These are phyloP conservation scores for Ramaria rubella DNA, from an alignment of 768 basidiomycete genomes.

Conservation along the genomic window DNA sequence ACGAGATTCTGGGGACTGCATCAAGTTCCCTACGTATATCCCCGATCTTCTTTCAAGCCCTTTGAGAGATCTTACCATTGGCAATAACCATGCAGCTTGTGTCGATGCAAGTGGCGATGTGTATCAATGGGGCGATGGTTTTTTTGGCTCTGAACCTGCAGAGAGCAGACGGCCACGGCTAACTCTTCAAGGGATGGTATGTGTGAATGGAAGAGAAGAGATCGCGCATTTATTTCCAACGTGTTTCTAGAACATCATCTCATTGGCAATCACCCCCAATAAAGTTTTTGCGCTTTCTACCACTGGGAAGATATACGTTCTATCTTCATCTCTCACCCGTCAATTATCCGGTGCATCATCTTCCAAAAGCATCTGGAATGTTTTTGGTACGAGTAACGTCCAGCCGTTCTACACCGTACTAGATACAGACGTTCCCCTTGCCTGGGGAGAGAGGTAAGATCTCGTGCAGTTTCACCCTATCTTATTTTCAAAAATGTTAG, in stretches of 20 bases:
- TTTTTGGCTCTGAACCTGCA: conserved; percentile 32
- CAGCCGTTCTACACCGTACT: conserved; percentile 40
- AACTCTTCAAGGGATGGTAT: conserved; percentile 61
- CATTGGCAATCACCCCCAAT: conserved; percentile 31
- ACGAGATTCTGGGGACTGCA: conserved; percentile 29
- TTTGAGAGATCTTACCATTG: conserved; percentile 64
- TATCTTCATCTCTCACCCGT: conserved; percentile 45
- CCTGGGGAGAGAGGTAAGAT: conserved; percentile 60
- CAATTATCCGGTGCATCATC: conserved; percentile 40
- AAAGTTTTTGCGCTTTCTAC: conserved; percentile 73
- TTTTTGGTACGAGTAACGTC: conserved; percentile 22
- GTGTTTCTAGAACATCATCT: conserved; percentile 53
- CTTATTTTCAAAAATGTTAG: conserved; percentile 29
- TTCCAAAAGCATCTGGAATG: conserved; percentile 7
- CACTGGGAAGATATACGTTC: conserved; percentile 66
- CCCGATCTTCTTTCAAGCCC: conserved; percentile 62
- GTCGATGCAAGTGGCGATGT: conserved; percentile 76
- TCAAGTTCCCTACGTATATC: conserved; percentile 45
- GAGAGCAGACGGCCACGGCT: conserved; percentile 34
- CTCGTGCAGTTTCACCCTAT: not conserved
- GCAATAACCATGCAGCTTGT: conserved; percentile 62
- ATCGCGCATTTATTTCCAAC: not conserved
- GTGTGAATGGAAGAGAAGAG: conserved; percentile 10
- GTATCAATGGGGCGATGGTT: conserved; percentile 77
- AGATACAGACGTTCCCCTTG: conserved; percentile 46